Base-by-base conservation (phyloP, 495 filamentous ascomycete species). In the Penicillium manginii region DNA sequence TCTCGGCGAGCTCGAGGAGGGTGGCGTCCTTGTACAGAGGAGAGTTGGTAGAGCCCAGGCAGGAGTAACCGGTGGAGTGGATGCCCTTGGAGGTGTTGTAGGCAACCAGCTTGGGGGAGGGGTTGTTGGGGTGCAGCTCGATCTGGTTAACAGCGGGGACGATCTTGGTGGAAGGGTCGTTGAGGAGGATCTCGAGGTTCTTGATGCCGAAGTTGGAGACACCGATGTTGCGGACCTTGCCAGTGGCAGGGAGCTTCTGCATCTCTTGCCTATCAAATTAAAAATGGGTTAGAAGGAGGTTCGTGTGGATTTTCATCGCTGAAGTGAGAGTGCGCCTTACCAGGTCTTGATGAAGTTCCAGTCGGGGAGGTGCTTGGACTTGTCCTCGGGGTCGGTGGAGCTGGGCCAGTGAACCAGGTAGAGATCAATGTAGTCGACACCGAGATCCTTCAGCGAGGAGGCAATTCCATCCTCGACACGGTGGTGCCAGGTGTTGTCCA, bases 111-210 rank as follows among this genome's bases (percentile, higher is more conserved):
- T 92, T 92, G 21, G 90, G 90, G 1, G 85, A 88, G 8, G 87
- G 89, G 76, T 87, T 87, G 74, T 88, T 85, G 37, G 91, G 91
- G 76, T 96, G 91, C n/a, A 93, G 77, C 74, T 97, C 92, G 69
- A 96, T 87, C 79, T 96, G 91, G 83, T 96, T 96, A 61, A 93
- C 91, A 10, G 89, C 88, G 14, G 92, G 92, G 49, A 88, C 80
- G 62, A 86, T 88, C 83, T 84, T 72, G 60, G 60, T 74, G 62
- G 70, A 80, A 54, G 84, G 81, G 56, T 81, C 76, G 63, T 74
- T 81, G 35, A 84, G 73, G 18, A 85, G 79, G 58, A 66, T 83
- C 70, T 84, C 80, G 2, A 85, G 76, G 70, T 88, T 86, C 67
- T 73, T 73, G 69, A 85, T 87, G 57, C 73, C 83, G 55, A 84